Conservation (phyloP, 352 stramenopile genomes). For the Globisporangium polare region DNA sequence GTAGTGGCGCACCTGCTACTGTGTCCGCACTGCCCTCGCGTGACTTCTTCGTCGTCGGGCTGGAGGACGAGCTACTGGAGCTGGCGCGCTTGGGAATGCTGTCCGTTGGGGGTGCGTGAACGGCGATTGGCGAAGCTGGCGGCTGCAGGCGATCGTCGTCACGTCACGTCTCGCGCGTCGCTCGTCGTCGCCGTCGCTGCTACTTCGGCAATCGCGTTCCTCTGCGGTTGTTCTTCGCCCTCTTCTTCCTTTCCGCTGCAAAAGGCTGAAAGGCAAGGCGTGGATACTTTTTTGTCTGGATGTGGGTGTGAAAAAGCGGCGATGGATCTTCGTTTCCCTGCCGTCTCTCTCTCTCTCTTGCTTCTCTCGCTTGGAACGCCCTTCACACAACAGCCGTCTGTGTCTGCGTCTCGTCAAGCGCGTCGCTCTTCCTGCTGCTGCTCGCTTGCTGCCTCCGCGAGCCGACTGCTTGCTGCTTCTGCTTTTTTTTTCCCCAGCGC, state of each 20-base stretch:
- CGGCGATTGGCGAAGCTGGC: slow-evolving; percentile 12
- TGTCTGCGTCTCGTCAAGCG: background rate
- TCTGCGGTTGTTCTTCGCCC: slow-evolving; percentile 11
- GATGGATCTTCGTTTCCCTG: slow-evolving; percentile 6
- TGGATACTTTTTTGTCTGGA: slow-evolving; percentile 15
- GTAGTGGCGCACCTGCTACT: slow-evolving; percentile 11
- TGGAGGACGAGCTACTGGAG: slow-evolving; percentile 15
- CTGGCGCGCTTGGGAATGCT: slow-evolving; percentile 21
- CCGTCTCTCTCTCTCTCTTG: slow-evolving; percentile 21
- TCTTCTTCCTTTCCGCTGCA: background rate
- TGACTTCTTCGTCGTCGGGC: slow-evolving; percentile 20
- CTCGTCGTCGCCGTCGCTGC: slow-evolving; percentile 15
- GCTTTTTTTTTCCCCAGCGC: background rate
- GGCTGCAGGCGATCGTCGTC: slow-evolving; percentile 11
- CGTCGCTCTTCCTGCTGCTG: background rate
- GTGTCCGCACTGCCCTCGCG: slow-evolving; percentile 9
- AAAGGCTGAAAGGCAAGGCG: background rate
- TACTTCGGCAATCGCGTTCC: slow-evolving; percentile 14
- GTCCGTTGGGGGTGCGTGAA: background rate
- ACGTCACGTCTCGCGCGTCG: slow-evolving; percentile 15
- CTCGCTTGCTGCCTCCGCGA: background rate
- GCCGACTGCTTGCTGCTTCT: slow-evolving; percentile 5
- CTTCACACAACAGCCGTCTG: background rate
- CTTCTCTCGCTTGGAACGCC: background rate
- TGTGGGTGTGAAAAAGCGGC: background rate